Conservation (phyloP, 2,329 filamentous ascomycete genomes). For the Proliferodiscus dingleyae region DNA sequence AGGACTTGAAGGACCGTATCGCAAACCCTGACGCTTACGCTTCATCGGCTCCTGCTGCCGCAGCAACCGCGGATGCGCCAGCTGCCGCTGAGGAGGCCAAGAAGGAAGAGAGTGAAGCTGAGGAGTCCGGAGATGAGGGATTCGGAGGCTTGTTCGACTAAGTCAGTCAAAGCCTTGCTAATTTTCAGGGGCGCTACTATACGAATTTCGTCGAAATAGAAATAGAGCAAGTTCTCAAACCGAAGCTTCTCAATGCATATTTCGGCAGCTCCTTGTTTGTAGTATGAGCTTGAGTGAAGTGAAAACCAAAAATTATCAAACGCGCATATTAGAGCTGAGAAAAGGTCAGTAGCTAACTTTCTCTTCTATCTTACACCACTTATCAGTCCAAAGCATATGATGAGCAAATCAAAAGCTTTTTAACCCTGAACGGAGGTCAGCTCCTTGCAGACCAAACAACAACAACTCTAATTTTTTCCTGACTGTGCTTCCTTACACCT, state of each 20-base stretch:
- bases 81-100: conserved; percentile 52
- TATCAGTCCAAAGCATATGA: conserved; percentile 26
- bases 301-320: conserved; percentile 6
- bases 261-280: background rate
- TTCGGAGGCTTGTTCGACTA: conserved; percentile 80
- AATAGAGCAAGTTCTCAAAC: conserved; percentile 20
- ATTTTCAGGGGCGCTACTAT: conserved; percentile 16
- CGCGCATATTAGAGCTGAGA: background rate
- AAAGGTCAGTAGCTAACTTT: conserved; percentile 23
- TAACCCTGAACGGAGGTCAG: conserved; percentile 34
- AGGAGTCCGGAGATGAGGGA: conserved; percentile 56
- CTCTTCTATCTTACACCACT: background rate
- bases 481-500: conserved; percentile 20
- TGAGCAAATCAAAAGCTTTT: conserved; percentile 36
- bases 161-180: conserved; percentile 25
- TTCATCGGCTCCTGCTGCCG: conserved; percentile 67
- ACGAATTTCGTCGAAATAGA: conserved; percentile 22
- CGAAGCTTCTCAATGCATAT: conserved; percentile 22
- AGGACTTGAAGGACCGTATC: conserved; percentile 98
- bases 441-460: conserved; percentile 35
- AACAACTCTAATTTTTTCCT: conserved; percentile 41
- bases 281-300: conserved; percentile 6
- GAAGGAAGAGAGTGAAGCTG: conserved; percentile 62
- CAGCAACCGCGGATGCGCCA: conserved; percentile 47
- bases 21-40: conserved; percentile 98